These are phyloP conservation scores for Rhodomyrtus tomentosa DNA, from an alignment of 345 rosid genomes.

Conservation along the genomic window DNA sequence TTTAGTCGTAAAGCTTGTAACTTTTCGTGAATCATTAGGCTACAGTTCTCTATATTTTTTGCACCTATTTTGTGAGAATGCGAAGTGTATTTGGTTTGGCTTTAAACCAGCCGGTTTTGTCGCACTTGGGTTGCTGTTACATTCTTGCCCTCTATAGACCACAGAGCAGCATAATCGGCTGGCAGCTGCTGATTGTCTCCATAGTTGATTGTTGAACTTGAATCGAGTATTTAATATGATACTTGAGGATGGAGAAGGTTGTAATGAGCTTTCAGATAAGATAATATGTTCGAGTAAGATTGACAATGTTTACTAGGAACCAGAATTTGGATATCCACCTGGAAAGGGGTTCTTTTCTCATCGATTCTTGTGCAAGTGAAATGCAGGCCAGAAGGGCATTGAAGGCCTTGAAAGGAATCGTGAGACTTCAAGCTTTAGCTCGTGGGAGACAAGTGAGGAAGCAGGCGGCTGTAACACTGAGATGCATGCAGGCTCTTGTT, in stretches of 20 bases:
- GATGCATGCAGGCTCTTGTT: conserved; percentile 97
- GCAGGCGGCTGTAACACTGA: conserved; percentile 90
- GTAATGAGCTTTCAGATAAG: background rate
- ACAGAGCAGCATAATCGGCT: background rate
- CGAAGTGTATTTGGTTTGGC: background rate
- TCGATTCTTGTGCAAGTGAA: background rate
- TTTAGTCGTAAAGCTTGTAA: background rate
- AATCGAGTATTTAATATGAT: background rate
- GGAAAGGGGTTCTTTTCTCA: background rate
- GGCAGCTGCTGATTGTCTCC: background rate
- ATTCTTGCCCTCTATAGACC: background rate
- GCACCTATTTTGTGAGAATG: background rate
- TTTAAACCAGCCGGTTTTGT: background rate
- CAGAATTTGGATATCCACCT: background rate
- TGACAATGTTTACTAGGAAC: background rate
- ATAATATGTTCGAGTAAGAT: background rate
- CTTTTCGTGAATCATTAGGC: background rate
- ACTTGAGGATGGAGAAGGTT: too few relatives aligned
- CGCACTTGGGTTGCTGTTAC: background rate
- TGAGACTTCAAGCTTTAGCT: conserved; percentile 86
- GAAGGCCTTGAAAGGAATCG: conserved; percentile 86
- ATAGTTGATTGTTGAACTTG: background rate
- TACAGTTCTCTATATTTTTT: background rate
- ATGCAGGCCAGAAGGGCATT: conserved; percentile 77
- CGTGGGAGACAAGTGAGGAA: conserved; percentile 94